Base-by-base conservation (phyloP, 2,329 filamentous ascomycete genomes). In the Elsinoe arachidis region DNA sequence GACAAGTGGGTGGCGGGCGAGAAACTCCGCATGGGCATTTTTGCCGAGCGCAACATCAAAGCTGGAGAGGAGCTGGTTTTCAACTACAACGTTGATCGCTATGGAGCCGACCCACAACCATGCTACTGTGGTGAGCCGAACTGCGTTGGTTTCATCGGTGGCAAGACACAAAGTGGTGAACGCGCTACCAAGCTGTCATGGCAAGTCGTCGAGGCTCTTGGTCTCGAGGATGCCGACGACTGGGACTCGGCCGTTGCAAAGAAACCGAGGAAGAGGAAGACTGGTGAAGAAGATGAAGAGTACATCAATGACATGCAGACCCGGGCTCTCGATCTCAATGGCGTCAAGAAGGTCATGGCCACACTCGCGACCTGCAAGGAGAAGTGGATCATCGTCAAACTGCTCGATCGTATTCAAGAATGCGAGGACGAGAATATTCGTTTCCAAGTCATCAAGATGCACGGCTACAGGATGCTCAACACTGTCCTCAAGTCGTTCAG, bases 1-100 rank as follows among this genome's bases (percentile, higher is more conserved):
- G 93, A 99, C 79, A 99, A 99, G 76, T 99, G 93, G 93, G 91
- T 97, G 59, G 90, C 99, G 34, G 91, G 90, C 15, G 89, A 95
- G 67, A 97, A 96, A 76, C 78, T 97, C 69, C 91, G 93, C 66
- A 99, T 99, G 93, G 93, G 93, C 66, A 97, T 99, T 65, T 99
- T 99, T 76, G 89, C 91, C 65, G 82, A 88, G 73, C 88, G 91
- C 62, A 79, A 82, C 66, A 86, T 99, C 69, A 84, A 85, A 68
- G 85, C 88, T 15, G 93, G 93, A 57, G 93, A 99, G 72, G 93
- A 99, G 72, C 78, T 99, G 58, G 91, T 96, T 19, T 99, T 99
- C 78, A 96, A 99, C 76, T 99, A 99, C 81, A 99, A 99, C 67
- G 93, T 99, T 63, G 93, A 99, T 73, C 86, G 93, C 63, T 99